A percentile compares a stretch with the other conserved stretches of the same genome.
Conservation (phyloP, 768 basidiomycete species). For the Boletus sensibilis region DNA sequence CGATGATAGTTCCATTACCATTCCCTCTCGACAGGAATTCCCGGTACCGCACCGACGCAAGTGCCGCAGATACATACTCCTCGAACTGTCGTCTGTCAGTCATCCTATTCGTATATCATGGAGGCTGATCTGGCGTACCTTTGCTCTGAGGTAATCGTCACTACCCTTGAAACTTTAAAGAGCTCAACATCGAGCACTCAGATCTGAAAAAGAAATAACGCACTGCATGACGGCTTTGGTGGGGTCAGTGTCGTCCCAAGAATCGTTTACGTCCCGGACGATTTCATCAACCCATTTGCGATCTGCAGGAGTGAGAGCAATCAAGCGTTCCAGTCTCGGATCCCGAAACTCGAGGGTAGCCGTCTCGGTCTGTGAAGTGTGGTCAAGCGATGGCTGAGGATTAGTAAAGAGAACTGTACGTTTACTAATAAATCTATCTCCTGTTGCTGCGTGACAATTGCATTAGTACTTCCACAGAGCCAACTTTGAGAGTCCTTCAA, state of each 20-base stretch:
- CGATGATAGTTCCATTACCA: slow-evolving; percentile 60
- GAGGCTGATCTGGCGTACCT: slow-evolving; percentile 44
- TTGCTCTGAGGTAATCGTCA: slow-evolving; percentile 89
- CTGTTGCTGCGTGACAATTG: slow-evolving; percentile 90
- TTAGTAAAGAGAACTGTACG: slow-evolving; percentile 37
- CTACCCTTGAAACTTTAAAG: slow-evolving; percentile 83
- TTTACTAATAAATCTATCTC: slow-evolving; percentile 91
- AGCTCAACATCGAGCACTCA: background rate
- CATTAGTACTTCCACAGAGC: slow-evolving; percentile 94
- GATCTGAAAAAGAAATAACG: slow-evolving; percentile 27
- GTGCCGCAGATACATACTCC: slow-evolving; percentile 87
- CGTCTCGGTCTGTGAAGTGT: slow-evolving; percentile 69
- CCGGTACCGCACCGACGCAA: slow-evolving; percentile 86
- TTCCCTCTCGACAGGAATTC: slow-evolving; percentile 78
- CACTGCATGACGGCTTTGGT: slow-evolving; percentile 62
- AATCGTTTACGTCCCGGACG: slow-evolving; percentile 79
- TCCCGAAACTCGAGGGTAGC: slow-evolving; percentile 86
- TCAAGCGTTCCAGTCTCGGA: slow-evolving; percentile 71
- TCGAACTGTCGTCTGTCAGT: slow-evolving; percentile 54
- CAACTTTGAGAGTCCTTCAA: slow-evolving; percentile 76
- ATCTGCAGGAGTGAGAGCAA: slow-evolving; percentile 86
- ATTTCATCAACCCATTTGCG: slow-evolving; percentile 98
- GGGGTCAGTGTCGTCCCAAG: slow-evolving; percentile 69
- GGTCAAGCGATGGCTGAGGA: background rate
- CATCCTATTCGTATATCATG: background rate